Evolutionary conservation across 768 basidiomycete species (phyloP).

Genomic region (Podaxis carcinomalis): DNA sequence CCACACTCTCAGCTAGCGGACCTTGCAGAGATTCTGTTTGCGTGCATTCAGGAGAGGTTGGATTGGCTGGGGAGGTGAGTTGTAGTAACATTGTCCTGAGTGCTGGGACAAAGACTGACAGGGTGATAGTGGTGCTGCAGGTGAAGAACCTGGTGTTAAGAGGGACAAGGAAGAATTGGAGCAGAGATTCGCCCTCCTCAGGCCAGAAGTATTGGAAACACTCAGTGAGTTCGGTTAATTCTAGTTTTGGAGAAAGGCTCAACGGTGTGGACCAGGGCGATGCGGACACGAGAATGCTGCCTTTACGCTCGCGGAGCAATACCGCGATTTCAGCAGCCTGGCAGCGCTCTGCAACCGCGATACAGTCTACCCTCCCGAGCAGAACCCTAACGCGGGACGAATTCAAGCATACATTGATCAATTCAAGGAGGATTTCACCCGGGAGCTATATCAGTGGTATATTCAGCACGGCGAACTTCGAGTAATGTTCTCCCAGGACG

Average conservation of each 20-base stretch:
- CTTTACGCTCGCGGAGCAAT: constrained; percentile 80
- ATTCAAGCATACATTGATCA: constrained; percentile 72
- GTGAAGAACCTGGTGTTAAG: constrained; percentile 43
- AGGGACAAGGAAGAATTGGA: constrained; percentile 57
- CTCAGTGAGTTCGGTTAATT: constrained; percentile 52
- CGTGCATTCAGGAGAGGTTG: constrained; percentile 62
- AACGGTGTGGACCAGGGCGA: constrained; percentile 41
- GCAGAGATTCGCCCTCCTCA: constrained; percentile 63
- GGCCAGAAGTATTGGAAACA: constrained; percentile 75
- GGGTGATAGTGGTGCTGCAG: constrained; percentile 30
- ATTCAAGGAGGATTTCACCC: constrained; percentile 81
- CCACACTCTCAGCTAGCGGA: constrained; percentile 56
- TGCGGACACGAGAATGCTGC: constrained; percentile 66
- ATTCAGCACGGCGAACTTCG: constrained; percentile 86
- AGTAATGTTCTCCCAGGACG: constrained; percentile 76
- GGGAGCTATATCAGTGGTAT: constrained; percentile 91
- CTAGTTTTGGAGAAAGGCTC: not conserved
- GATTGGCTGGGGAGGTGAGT: constrained; percentile 62
- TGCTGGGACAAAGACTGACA: not conserved
- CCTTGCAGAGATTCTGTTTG: constrained; percentile 59
- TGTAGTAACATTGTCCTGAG: not conserved
- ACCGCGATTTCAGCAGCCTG: constrained; percentile 82
- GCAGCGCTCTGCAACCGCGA: constrained; percentile 78
- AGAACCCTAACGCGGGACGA: constrained; percentile 57
- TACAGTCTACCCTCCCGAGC: constrained; percentile 54